Percentiles rank a stretch among this genome's conserved stretches.
phyloP scores from a whole-genome alignment of 1,284 basidiomycete genomes.

The Malassezia vespertilionis region DNA sequence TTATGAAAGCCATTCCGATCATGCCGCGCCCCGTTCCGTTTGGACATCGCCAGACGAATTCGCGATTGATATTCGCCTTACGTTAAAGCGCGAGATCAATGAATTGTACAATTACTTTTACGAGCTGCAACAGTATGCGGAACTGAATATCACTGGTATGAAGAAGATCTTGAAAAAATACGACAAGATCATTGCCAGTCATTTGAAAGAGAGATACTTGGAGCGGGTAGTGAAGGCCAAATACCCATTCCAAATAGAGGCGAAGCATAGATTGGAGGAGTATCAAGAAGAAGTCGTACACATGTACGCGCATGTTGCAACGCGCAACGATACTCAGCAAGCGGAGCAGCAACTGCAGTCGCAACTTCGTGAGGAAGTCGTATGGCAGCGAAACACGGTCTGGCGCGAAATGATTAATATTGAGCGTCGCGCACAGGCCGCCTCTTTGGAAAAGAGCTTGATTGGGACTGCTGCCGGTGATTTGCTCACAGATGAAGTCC shows the following conservation, averaged over 20 bases:
- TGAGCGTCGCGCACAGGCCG: slow-evolving; percentile 54
- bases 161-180: slow-evolving; percentile 98
- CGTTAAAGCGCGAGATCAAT: slow-evolving; percentile 83
- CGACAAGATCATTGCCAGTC: slow-evolving; percentile 81
- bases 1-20: slow-evolving; percentile 18
- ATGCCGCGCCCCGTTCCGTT: slow-evolving; percentile 45
- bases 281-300: slow-evolving; percentile 59
- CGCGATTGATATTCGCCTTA: slow-evolving; percentile 73
- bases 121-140: slow-evolving; percentile 81
- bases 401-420: slow-evolving; percentile 96
- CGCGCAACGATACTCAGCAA: slow-evolving; percentile 60
- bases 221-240: slow-evolving; percentile 56
- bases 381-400: slow-evolving; percentile 87
- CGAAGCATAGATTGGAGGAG: slow-evolving; percentile 54
- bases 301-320: slow-evolving; percentile 77
- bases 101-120: slow-evolving; percentile 65
- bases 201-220: slow-evolving; percentile 75
- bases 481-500: slow-evolving; percentile 13
- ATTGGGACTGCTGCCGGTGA: slow-evolving; percentile 21
- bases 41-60: slow-evolving; percentile 77
- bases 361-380: slow-evolving; percentile 75
- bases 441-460: slow-evolving; percentile 37
- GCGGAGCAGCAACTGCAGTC: slow-evolving; percentile 74
- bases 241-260: slow-evolving; percentile 52
- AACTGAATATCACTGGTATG: slow-evolving; percentile 86